Percentiles rank a stretch among this genome's conserved stretches.
Conservation (phyloP, 345 rosid species). For the Salix caprea region DNA sequence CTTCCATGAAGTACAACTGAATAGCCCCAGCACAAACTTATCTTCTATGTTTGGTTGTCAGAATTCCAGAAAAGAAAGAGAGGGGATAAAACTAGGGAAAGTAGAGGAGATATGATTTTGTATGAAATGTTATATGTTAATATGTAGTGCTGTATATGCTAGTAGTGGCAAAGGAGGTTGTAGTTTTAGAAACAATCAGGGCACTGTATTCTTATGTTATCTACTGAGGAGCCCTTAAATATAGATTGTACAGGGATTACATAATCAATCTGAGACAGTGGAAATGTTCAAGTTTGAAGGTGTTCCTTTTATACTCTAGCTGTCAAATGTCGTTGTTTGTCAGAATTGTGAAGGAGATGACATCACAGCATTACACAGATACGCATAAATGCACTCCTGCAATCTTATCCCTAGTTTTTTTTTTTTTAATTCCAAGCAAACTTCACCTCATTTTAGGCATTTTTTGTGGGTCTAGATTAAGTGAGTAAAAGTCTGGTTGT, state of each 20-base stretch:
- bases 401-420: neutral
- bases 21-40: neutral
- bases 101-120: neutral
- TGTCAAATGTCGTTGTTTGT: neutral
- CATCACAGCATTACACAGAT: neutral
- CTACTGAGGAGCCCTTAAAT: neutral
- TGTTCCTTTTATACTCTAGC: neutral
- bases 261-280: neutral
- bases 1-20: neutral
- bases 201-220: neutral
- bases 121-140: neutral
- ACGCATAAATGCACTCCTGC: neutral
- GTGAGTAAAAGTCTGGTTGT: too few relatives aligned
- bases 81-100: too few relatives aligned
- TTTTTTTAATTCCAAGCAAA: too few relatives aligned
- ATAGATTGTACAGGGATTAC: slow-evolving; percentile 11
- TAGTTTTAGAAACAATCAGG: neutral
- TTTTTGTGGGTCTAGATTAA: too few relatives aligned
- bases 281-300: neutral
- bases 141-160: slow-evolving; percentile 20
- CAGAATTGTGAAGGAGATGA: neutral
- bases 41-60: neutral
- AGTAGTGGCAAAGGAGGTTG: slow-evolving; percentile 1
- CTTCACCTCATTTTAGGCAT: too few relatives aligned
- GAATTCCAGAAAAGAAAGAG: neutral